Percentiles rank a stretch among this genome's conserved stretches.
Conservation (phyloP, 176 grass and related monocot species). For the Aegilops longissima region DNA sequence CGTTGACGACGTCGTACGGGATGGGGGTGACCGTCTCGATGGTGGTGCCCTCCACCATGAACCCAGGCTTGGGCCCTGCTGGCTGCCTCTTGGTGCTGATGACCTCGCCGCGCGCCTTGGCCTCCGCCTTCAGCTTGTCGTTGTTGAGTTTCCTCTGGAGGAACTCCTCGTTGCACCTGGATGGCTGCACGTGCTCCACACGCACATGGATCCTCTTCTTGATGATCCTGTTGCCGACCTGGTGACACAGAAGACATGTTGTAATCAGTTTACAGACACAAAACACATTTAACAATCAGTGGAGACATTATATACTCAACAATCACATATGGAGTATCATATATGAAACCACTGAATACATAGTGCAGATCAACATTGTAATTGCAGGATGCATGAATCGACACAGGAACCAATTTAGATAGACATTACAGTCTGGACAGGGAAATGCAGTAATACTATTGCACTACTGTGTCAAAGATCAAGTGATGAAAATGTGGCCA, state of each 20-base stretch:
- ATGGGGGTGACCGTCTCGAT: conserved; percentile 88
- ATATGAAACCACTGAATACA: no score
- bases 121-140: conserved; percentile 75
- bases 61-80: conserved; percentile 75
- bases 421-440: no score
- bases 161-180: conserved; percentile 79
- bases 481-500: no score
- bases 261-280: background rate
- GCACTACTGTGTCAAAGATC: no score
- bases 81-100: conserved; percentile 96
- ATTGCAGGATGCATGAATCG: no score
- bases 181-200: conserved; percentile 84
- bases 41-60: conserved; percentile 78
- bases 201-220: conserved; percentile 92
- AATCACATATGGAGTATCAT: no score
- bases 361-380: no score
- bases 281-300: no score
- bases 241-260: background rate
- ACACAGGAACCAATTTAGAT: no score
- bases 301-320: no score
- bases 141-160: conserved; percentile 76
- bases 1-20: conserved; percentile 94
- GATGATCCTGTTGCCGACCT: conserved; percentile 81
- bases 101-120: conserved; percentile 73
- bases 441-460: no score